Conservation (phyloP, 2,329 filamentous ascomycete species). For the Neofusicoccum kwambonambiense region DNA sequence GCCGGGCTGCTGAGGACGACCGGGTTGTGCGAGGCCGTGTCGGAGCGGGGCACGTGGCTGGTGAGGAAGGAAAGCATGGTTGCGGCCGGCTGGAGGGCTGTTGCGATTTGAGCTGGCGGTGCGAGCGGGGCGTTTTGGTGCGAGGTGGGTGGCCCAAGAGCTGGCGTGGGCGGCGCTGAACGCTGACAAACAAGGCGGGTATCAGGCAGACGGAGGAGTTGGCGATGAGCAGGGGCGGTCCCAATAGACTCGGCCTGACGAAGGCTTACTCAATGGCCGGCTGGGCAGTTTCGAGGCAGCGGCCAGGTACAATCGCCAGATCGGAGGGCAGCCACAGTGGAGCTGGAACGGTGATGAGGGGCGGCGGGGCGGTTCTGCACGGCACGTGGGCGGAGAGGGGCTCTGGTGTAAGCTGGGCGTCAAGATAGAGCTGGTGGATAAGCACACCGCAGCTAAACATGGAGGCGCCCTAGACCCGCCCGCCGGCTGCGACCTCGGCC, state of each 20-base stretch:
- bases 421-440: not conserved
- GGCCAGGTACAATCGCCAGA: not conserved
- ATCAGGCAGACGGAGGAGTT: not conserved
- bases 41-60: slow-evolving; percentile 1
- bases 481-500: not conserved
- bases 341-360: not conserved
- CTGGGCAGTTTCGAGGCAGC: not conserved
- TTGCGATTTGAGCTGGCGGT: not conserved
- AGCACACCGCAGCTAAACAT: not conserved
- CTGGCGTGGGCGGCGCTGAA: not conserved
- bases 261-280: not conserved
- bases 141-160: no score
- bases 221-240: no score
- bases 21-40: slow-evolving; percentile 10
- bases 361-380: no score
- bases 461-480: not conserved
- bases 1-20: slow-evolving; percentile 7
- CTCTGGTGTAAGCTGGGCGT: not conserved
- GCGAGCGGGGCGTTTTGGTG: no score
- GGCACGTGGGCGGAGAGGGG: no score
- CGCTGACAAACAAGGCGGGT: not conserved
- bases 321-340: not conserved
- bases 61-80: slow-evolving; percentile 6
- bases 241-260: not conserved
- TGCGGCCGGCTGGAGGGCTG: no score